Base-by-base conservation (phyloP, 805 yeast species). In the Candida ovalis region DNA sequence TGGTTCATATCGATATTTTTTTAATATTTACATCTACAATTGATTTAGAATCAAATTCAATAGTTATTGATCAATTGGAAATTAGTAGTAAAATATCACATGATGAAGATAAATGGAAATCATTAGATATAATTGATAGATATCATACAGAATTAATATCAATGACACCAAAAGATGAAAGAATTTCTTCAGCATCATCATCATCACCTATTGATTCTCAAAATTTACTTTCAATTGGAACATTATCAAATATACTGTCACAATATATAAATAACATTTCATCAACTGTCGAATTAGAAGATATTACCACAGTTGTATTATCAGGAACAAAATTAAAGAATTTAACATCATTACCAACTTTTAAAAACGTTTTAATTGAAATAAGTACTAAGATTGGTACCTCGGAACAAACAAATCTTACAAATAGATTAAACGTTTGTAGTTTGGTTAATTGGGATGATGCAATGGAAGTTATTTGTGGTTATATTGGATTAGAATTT, bases 391-490 rank as follows among this genome's bases (percentile, higher is more conserved):
- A 22, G 5, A n/a, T n/a, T 13, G 41, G 51, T n/a, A n/a, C n/a
- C n/a, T n/a, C n/a, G 49, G 7, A 15, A 42, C 8, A 33, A 42
- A 4, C 30, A 42, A 5, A 48, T 42, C 12, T 15, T 39, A 53
- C 47, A 30, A 47, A 49, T 22, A 40, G 59, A 27, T 32, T 39
- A 3, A 52, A 55, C 36, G 54, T 66, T 5, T 47, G 51, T 17
- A 57, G 56, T 44, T 52, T 64, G 21, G 56, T 67, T 3, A 52
- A 55, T 13, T 68, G 72, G 72, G 67, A 64, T 24, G 69, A 67
- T 39, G 63, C 60, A 1, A 68, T 68, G 72, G 72, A 68, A 38
- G 60, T 59, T 2, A 58, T 68, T 4, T 68, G 71, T 45, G 48
- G 49, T 5, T 44, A 48, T 13, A 58, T 64, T 28, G 69, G 66